These are phyloP conservation scores for Lipomyces yamadae DNA, from an alignment of 805 yeast species.

Conservation along the genomic window DNA sequence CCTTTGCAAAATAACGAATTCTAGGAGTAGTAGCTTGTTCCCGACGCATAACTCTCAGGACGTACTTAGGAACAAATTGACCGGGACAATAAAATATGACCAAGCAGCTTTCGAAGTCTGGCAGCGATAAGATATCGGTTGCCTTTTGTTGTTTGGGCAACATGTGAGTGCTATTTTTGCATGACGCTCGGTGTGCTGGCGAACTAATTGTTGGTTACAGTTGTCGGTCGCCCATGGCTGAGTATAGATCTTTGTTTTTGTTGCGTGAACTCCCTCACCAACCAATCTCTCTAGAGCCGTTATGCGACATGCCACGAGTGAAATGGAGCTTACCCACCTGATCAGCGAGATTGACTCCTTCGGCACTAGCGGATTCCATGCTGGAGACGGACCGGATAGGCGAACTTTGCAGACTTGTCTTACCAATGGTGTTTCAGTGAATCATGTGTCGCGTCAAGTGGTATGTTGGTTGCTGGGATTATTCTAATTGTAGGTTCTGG, in stretches of 20 bases:
- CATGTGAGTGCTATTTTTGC: conserved; percentile 55
- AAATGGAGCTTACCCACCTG: conserved; percentile 17
- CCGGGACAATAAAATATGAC: background rate
- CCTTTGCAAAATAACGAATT: no score
- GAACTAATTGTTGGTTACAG: conserved; percentile 13
- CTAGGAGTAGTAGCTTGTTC: no score
- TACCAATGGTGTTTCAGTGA: conserved; percentile 71
- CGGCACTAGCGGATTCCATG: conserved; percentile 86
- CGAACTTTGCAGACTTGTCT: conserved; percentile 72
- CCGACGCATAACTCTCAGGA: background rate
- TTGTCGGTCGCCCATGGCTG: conserved; percentile 91
- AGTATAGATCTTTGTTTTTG: conserved; percentile 44
- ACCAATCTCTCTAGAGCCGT: conserved; percentile 21
- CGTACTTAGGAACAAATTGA: background rate
- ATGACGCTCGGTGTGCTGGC: background rate
- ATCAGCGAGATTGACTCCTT: conserved; percentile 67
- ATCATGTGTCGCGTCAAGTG: conserved; percentile 77
- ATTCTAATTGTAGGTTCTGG: conserved; percentile 46
- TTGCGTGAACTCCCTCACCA: background rate
- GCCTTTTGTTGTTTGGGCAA: conserved; percentile 93
- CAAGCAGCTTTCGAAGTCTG: background rate
- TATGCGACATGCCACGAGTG: conserved; percentile 21
- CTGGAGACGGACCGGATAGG: conserved; percentile 80
- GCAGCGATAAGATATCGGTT: conserved; percentile 57
- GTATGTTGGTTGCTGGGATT: conserved; percentile 47